Percentiles rank a stretch among this genome's conserved stretches.
Evolutionary conservation across 345 rosid species (phyloP).

Genomic region (Conringia planisiliqua): DNA sequence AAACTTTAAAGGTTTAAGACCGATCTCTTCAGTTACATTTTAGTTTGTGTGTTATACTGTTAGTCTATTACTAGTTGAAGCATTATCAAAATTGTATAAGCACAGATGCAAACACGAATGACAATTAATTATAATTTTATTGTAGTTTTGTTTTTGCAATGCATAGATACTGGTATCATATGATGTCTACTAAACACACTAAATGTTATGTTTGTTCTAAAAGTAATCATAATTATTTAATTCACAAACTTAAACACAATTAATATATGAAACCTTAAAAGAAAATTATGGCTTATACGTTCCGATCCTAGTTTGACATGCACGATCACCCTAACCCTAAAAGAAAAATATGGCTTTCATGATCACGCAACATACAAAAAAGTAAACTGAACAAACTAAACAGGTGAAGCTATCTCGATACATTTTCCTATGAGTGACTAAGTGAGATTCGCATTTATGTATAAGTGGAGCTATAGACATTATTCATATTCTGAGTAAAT

Average conservation of each 20-base stretch:
- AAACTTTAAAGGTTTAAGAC: not conserved
- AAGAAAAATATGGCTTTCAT: not conserved
- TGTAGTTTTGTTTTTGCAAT: not conserved
- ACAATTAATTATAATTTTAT: not conserved
- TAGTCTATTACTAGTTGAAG: not conserved
- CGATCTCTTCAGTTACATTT: not conserved
- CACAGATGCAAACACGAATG: not conserved
- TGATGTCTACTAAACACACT: not conserved
- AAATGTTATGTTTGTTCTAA: not conserved
- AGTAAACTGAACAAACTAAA: not conserved
- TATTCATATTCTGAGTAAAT: not conserved
- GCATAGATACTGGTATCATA: not conserved
- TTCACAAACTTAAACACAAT: not conserved
- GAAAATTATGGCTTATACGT: not conserved
- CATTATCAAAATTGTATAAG: not conserved
- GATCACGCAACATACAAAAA: not conserved
- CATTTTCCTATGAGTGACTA: not conserved
- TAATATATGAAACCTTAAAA: not conserved
- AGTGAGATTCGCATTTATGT: not conserved
- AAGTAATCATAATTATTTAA: not conserved
- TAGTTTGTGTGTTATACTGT: not conserved
- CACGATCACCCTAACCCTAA: not conserved
- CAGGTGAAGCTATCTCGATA: not conserved
- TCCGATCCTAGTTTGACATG: constrained; percentile 5
- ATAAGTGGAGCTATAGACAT: not conserved